Percentiles rank a stretch among this genome's conserved stretches.
phyloP scores from a whole-genome alignment of 2,329 filamentous ascomycete species.

The Biscogniauxia marginata region DNA sequence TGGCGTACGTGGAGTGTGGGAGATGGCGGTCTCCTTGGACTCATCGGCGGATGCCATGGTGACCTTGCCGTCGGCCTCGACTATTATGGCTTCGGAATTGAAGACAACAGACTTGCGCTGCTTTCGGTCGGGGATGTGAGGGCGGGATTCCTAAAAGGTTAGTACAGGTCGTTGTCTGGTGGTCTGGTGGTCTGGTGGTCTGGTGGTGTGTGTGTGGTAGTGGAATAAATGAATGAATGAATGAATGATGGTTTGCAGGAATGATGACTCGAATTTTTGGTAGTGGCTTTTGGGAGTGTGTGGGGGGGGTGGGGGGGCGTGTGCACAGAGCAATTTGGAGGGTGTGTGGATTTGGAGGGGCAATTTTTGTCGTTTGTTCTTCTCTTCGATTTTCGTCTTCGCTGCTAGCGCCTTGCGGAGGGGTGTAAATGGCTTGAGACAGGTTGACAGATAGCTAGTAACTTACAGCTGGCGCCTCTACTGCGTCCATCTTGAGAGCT shows the following conservation, averaged over 20 bases:
- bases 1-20: slow-evolving; percentile 70
- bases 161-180: not conserved
- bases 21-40: slow-evolving; percentile 77
- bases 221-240: not conserved
- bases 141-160: slow-evolving; percentile 23
- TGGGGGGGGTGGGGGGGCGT: too few species aligned
- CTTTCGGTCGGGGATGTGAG: slow-evolving; percentile 55
- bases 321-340: not conserved
- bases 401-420: not conserved
- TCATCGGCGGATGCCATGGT: slow-evolving; percentile 72
- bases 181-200: not conserved
- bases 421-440: not conserved
- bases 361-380: not conserved
- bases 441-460: not conserved
- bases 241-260: not conserved
- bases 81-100: slow-evolving; percentile 80
- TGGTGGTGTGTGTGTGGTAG: not conserved
- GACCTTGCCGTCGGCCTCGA: slow-evolving; percentile 86
- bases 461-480: slow-evolving; percentile 15
- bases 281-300: not conserved
- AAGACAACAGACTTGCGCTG: slow-evolving; percentile 93
- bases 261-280: not conserved
- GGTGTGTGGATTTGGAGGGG: not conserved
- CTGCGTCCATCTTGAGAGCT: slow-evolving; percentile 17
- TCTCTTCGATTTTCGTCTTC: not conserved